Percentiles rank a stretch among this genome's conserved stretches.
Evolutionary conservation across 768 basidiomycete species (phyloP).

Genomic region (Clitopilus hobsonii): DNA sequence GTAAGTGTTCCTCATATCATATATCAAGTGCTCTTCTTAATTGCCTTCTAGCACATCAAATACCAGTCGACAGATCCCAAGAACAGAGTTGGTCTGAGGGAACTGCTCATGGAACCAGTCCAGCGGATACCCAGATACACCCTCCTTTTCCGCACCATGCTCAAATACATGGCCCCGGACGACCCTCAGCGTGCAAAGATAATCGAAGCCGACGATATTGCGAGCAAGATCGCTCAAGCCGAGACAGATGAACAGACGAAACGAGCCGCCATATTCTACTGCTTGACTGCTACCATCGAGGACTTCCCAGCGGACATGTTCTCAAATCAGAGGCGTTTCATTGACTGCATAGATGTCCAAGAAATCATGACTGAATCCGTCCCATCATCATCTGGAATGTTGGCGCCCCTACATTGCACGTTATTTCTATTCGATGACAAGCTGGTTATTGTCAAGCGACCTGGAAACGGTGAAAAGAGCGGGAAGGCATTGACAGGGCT

Average conservation of each 20-base stretch:
- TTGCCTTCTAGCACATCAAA: slow-evolving; percentile 65
- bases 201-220: slow-evolving; percentile 80
- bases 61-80: slow-evolving; percentile 70
- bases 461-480: slow-evolving; percentile 67
- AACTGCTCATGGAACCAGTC: slow-evolving; percentile 93
- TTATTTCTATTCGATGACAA: slow-evolving; percentile 95
- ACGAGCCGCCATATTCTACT: slow-evolving; percentile 84
- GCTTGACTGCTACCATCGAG: slow-evolving; percentile 78
- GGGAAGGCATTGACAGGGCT: slow-evolving; percentile 71
- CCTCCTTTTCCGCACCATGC: slow-evolving; percentile 86
- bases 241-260: slow-evolving; percentile 91
- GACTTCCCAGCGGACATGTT: slow-evolving; percentile 90
- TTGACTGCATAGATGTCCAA: slow-evolving; percentile 92
- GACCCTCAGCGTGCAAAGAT: slow-evolving; percentile 79
- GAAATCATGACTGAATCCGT: slow-evolving; percentile 63
- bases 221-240: slow-evolving; percentile 85
- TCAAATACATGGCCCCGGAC: slow-evolving; percentile 78
- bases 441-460: slow-evolving; percentile 86
- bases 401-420: slow-evolving; percentile 68
- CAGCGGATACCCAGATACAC: slow-evolving; percentile 96
- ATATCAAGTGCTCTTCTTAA: slow-evolving; percentile 5
- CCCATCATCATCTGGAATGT: slow-evolving; percentile 33
- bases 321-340: slow-evolving; percentile 80
- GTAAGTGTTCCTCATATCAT: slow-evolving; percentile 39
- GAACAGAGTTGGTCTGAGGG: slow-evolving; percentile 84